Conservation (phyloP, 2,329 filamentous ascomycete species). For the Amylocarpus encephaloides region DNA sequence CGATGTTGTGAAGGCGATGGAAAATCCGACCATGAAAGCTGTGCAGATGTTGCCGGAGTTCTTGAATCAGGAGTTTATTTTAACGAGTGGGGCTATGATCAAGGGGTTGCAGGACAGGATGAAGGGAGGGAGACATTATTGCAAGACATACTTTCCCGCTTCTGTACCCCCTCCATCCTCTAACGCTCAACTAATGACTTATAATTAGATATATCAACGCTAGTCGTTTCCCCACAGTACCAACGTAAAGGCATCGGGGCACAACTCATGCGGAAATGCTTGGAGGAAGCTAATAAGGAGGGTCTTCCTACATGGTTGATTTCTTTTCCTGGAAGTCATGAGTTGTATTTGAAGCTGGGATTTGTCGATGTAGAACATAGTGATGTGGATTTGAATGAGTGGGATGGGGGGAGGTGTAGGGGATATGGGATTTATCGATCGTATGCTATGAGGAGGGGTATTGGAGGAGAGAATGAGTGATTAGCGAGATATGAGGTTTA, state of each 20-base stretch:
- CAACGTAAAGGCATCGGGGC: conserved; percentile 1
- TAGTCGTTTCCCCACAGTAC: neutral
- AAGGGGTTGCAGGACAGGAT: neutral
- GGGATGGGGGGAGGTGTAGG: neutral
- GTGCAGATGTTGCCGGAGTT: neutral
- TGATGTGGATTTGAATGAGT: conserved; percentile 7
- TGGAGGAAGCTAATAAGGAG: conserved; percentile 2
- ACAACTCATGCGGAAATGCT: conserved; percentile 1
- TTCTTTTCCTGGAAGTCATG: conserved; percentile 7
- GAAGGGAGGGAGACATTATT: too few species aligned
- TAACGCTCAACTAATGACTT: neutral
- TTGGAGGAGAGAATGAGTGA: too few species aligned
- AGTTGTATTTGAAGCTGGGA: conserved; percentile 6
- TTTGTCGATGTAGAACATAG: conserved; percentile 2
- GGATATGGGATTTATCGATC: conserved; percentile 9
- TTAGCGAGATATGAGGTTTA: too few species aligned
- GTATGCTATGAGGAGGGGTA: conserved; percentile 2
- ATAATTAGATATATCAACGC: neutral
- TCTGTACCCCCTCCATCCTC: too few species aligned
- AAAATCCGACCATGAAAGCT: neutral
- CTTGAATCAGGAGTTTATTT: neutral
- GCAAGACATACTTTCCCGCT: too few species aligned
- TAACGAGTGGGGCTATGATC: neutral
- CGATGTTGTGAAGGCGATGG: neutral
- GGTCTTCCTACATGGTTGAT: conserved; percentile 2